These are phyloP conservation scores for Simmondsia chinensis DNA, from an alignment of 148 eudicot species.

Conservation along the genomic window DNA sequence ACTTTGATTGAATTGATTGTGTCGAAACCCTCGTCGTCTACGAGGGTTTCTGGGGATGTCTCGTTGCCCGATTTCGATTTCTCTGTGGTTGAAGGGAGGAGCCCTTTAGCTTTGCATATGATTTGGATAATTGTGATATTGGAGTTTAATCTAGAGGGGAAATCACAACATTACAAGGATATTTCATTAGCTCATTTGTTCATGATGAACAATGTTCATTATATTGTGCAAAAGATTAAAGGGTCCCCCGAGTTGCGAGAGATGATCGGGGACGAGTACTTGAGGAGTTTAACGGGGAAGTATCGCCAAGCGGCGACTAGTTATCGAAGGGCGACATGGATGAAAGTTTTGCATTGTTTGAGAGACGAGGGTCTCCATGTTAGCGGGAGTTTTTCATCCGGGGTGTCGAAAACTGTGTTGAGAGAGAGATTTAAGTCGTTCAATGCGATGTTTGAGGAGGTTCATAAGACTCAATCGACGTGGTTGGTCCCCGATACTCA, in stretches of 20 bases:
- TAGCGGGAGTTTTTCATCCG: slow-evolving; percentile 61
- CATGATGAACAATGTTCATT: slow-evolving; percentile 82
- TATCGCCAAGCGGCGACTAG: slow-evolving; percentile 46
- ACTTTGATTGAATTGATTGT: slow-evolving; percentile 69
- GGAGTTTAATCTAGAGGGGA: slow-evolving; percentile 57
- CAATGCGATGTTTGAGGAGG: slow-evolving; percentile 77
- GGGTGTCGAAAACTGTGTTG: slow-evolving; percentile 60
- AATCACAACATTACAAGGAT: slow-evolving; percentile 56
- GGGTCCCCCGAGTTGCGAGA: slow-evolving; percentile 53
- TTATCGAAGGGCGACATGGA: slow-evolving; percentile 64
- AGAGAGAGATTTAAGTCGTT: slow-evolving; percentile 78
- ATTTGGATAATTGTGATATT: slow-evolving; percentile 70
- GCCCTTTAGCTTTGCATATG: slow-evolving; percentile 69
- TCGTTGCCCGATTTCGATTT: slow-evolving; percentile 54
- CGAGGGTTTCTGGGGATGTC: slow-evolving; percentile 50
- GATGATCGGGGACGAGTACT: slow-evolving; percentile 71
- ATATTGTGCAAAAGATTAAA: slow-evolving; percentile 67
- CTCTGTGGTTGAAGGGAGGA: slow-evolving; percentile 43
- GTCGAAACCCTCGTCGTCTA: slow-evolving; percentile 58
- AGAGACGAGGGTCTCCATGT: slow-evolving; percentile 83
- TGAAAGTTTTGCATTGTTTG: slow-evolving; percentile 61
- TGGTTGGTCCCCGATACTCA: slow-evolving; percentile 73
- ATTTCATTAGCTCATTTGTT: slow-evolving; percentile 59
- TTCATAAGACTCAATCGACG: slow-evolving; percentile 59
- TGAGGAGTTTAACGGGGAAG: slow-evolving; percentile 53